These are phyloP conservation scores for Ophiostoma novo-ulmi DNA, from an alignment of 2,329 filamentous ascomycete species.

Conservation along the genomic window DNA sequence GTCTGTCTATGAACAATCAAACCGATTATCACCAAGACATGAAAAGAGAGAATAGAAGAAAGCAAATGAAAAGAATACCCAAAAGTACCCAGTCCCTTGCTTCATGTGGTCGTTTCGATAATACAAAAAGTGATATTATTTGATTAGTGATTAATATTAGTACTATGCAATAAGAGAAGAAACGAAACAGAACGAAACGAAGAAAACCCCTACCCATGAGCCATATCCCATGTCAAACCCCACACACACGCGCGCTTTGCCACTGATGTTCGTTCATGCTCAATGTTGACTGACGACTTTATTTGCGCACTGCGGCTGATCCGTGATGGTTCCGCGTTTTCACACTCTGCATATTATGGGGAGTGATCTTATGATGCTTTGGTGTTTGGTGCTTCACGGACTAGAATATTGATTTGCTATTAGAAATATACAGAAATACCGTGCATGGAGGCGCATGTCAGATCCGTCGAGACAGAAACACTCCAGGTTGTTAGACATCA, in stretches of 20 bases:
- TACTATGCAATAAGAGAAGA: background rate
- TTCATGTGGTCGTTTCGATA: background rate
- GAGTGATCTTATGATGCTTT: background rate
- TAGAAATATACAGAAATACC: background rate
- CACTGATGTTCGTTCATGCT: conserved; percentile 2
- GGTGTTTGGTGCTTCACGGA: too few relatives aligned
- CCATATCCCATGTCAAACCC: background rate
- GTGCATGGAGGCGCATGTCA: conserved; percentile 8
- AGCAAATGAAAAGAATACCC: background rate
- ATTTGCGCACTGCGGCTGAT: background rate
- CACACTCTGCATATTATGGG: background rate
- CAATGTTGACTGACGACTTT: background rate
- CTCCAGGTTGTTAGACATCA: too few relatives aligned
- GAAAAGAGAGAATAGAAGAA: background rate
- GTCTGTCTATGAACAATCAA: background rate
- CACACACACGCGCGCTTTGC: background rate
- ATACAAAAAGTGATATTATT: background rate
- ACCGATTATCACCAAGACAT: background rate
- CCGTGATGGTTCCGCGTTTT: background rate
- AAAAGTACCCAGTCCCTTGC: conserved; percentile 7
- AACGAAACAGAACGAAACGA: background rate
- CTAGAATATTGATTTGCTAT: too few relatives aligned
- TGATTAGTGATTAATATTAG: too few relatives aligned
- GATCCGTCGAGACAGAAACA: background rate
- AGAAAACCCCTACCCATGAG: background rate